Evolutionary conservation across 2,329 filamentous ascomycete species (phyloP), one percentile per base, ranked within the genome.

Genomic region (Trichoderma asperellum): DNA sequence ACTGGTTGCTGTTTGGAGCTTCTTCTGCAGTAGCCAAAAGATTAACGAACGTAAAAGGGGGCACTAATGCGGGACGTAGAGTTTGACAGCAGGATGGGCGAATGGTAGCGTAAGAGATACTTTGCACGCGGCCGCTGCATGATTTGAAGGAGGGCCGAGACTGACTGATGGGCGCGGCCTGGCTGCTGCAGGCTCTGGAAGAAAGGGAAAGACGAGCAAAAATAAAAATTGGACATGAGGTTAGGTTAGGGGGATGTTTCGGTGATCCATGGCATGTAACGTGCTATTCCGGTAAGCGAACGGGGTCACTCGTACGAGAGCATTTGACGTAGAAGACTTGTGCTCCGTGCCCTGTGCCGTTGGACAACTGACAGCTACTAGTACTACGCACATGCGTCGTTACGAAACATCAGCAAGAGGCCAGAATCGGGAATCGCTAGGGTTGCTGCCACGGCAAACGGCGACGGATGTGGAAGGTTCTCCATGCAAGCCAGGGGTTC

Each of bases 401-500:
- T 32, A 24, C 35, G 47, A 55, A 40, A 43, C 62, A 57, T 27
- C 62, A 65, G 55, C 47, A 24, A 49, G 24, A 49, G 40, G 29
- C 40, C 40, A 34, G 59, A 49, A 43, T 35, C 27, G 59, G 24
- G 29, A 21, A 67, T 67, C 55, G 21, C 37, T 29, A 57, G 55
- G 58, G 34, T 40, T 43, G 29, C 32, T 21, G 27, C 32, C 57
- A 37, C 65, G 68, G 68, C 55, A 65, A 59, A 65, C 21, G 53
- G 35, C 47, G 56, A 69, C 68, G 61, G 68, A 69, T 69, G 34
- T 16, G 61, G 68, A 64, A 69, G 68, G 68, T 69, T 63, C 43
- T 29, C 55, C 43, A 69, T 24, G 16, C 18, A 35, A 3, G 6
- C 59, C 49, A 56, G 66, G 58, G 37, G 49, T 37, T 16, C 18